phyloP scores from a whole-genome alignment of 345 rosid species.

The Brassica carinata region DNA sequence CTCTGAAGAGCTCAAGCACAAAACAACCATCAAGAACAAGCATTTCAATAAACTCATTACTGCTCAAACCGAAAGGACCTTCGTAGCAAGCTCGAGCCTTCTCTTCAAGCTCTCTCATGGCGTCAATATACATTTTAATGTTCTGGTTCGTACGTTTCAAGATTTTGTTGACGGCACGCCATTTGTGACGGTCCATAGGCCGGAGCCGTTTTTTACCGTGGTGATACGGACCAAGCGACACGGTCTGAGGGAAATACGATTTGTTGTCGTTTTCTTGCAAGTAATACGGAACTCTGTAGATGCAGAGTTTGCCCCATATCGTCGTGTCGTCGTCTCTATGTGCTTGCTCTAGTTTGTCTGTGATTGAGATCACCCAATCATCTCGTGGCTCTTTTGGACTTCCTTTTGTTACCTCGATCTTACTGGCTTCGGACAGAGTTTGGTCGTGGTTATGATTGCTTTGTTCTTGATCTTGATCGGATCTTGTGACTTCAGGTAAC shows the following conservation, averaged over 20 bases:
- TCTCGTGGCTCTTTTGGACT: slow-evolving; percentile 39
- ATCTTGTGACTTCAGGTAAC: slow-evolving; percentile 18
- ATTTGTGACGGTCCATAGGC: slow-evolving; percentile 80
- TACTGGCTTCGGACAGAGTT: slow-evolving; percentile 33
- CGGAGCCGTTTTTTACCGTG: slow-evolving; percentile 70
- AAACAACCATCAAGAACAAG: slow-evolving; percentile 90
- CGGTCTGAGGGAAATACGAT: slow-evolving; percentile 66
- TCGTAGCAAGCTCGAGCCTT: slow-evolving; percentile 70
- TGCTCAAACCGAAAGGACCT: slow-evolving; percentile 55
- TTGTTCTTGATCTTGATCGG: slow-evolving; percentile 32
- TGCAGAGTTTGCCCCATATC: slow-evolving; percentile 57
- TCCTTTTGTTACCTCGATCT: slow-evolving; percentile 36
- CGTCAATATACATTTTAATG: slow-evolving; percentile 59
- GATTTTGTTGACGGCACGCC: slow-evolving; percentile 69
- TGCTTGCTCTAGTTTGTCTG: slow-evolving; percentile 72
- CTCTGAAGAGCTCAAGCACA: slow-evolving; percentile 71
- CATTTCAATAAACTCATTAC: slow-evolving; percentile 83
- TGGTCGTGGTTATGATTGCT: slow-evolving; percentile 37
- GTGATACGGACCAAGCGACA: slow-evolving; percentile 85
- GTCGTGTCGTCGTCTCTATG: slow-evolving; percentile 58
- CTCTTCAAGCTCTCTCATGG: slow-evolving; percentile 70
- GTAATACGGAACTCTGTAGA: slow-evolving; percentile 34
- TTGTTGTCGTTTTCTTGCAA: slow-evolving; percentile 8
- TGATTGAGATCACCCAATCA: slow-evolving; percentile 75
- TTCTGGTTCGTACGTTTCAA: slow-evolving; percentile 62